Base-by-base conservation (phyloP, 1,139 yeast genomes). In the Saccharomyces hybrid region DNA sequence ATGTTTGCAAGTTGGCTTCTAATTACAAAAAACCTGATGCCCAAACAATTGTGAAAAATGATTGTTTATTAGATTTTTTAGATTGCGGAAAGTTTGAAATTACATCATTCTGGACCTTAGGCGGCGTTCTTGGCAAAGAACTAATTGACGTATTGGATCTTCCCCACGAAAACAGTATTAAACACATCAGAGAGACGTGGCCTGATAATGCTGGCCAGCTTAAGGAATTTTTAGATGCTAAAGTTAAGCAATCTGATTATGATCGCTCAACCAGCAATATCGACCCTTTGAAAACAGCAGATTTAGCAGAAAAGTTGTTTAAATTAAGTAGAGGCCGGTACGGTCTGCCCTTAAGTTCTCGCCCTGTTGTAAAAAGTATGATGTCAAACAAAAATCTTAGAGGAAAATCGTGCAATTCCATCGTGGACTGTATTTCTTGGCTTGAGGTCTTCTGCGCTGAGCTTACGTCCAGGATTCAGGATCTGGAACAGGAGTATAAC, bases 1-100 rank as follows among this genome's bases (percentile, higher is more conserved):
- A 83, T 2, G 70, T 91, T 25, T 93, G 97, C 2, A 93, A 93
- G 66, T 72, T 93, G n/a, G 96, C 96, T 0, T 90, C 95, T 11
- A 96, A 93, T 3, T 84, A 75, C 62, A 77, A 79, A 53, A 93
- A 93, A 63, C 99, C 99, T 0, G 84, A 89, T 66, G 81, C 84
- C 50, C 99, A 93, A 66, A 89, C 97, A 0, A 76, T 88, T 2
- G 75, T 93, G 0, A 70, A 85, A 46, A 79, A 80, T 51, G 64
- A 67, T 5, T 72, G 79, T 27, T 73, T 84, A 1, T 61, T 72
- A 2, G 63, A 65, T 1, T 93, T 91, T 64, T 68, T 91, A 13
- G 73, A 73, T 44, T 74, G 77, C 49, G 71, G 64, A 2, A 51
- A 62, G n/a, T 85, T 86, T 65, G 82, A 83, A 56, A 67, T 93